Evolutionary conservation across 768 basidiomycete genomes (phyloP).

Genomic region (Boletus sp.): DNA sequence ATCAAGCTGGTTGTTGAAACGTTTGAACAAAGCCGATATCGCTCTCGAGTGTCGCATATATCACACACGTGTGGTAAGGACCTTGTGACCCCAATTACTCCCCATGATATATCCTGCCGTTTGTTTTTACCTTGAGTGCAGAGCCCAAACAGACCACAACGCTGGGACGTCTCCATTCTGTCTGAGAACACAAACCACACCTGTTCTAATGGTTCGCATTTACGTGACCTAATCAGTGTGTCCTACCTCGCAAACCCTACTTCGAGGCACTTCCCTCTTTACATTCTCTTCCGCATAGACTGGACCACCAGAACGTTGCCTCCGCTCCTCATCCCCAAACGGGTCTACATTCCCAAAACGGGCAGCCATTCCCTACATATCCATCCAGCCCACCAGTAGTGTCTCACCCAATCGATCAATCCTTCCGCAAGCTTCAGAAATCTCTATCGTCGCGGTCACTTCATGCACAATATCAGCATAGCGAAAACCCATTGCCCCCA

Average conservation of each 20-base stretch:
- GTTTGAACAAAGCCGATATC: constrained; percentile 1
- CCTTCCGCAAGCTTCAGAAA: constrained; percentile 40
- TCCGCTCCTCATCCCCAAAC: constrained; percentile 18
- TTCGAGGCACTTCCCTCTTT: no score
- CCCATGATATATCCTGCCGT: no score
- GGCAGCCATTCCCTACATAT: constrained; percentile 9
- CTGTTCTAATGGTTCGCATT: no score
- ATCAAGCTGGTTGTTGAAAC: constrained; percentile 1
- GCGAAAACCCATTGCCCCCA: constrained; percentile 34
- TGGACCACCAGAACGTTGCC: constrained; percentile 8
- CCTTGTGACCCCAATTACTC: no score
- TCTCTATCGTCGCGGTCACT: constrained; percentile 60
- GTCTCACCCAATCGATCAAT: constrained; percentile 46
- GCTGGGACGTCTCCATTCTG: no score
- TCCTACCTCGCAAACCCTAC: no score
- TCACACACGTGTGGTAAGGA: no score
- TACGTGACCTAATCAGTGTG: no score
- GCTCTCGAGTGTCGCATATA: neutral
- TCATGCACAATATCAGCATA: constrained; percentile 47
- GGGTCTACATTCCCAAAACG: constrained; percentile 7
- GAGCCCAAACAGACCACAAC: no score
- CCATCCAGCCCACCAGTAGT: constrained; percentile 8
- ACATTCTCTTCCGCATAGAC: constrained; percentile 11
- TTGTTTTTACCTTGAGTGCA: neutral
- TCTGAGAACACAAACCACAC: no score